Base-by-base conservation (phyloP, 2,329 filamentous ascomycete genomes). In the Annulohypoxylon truncatum region DNA sequence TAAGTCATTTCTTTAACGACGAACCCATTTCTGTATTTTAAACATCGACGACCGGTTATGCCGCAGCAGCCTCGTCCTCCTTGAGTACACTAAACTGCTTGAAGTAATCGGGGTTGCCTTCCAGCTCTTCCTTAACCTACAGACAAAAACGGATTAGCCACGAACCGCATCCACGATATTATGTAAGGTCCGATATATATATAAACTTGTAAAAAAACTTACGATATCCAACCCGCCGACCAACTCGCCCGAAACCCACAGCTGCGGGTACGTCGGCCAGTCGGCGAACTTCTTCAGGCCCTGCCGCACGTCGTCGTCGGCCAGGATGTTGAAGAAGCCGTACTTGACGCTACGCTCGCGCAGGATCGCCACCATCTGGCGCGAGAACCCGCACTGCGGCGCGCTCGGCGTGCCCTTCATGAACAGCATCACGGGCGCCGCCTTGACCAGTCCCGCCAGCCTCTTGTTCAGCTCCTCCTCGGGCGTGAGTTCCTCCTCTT, bases 301-400 rank as follows among this genome's bases (percentile, higher is more conserved):
- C 82, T 98, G 95, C 66, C 96, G 87, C 50, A 99, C 96, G 79
- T 98, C 95, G 75, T 99, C 95, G 78, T 99, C 96, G 69, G 96
- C 96, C 73, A 99, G 81, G 70, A 99, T 99, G 78, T 99, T 98
- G 85, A 99, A 99, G 84, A 99, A 99, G 18, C 96, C 96, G 79
- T 98, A 99, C 78, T 97, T 93, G 66, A 99, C 92, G 52, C 91
- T 91, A 77, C 93, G 90, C 81, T 98, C 95, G 55, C 96, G 88
- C 74, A 99, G 82, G 48, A 99, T 87, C 24, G 84, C 89, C 44
- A 99, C 96, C 46, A 97, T 83, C 82, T 97, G 94, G 72, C 95
- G 85, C 71, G 93, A 97, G 81, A 99, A 99, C 2, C 96, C 94
- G 76, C 94, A 97, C 79, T 97, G 92, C 0, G 94, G 94, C 29